A percentile compares a stretch with the other conserved stretches of the same genome.
phyloP scores from a whole-genome alignment of 2,329 filamentous ascomycete genomes.

The Ascochyta pisi region DNA sequence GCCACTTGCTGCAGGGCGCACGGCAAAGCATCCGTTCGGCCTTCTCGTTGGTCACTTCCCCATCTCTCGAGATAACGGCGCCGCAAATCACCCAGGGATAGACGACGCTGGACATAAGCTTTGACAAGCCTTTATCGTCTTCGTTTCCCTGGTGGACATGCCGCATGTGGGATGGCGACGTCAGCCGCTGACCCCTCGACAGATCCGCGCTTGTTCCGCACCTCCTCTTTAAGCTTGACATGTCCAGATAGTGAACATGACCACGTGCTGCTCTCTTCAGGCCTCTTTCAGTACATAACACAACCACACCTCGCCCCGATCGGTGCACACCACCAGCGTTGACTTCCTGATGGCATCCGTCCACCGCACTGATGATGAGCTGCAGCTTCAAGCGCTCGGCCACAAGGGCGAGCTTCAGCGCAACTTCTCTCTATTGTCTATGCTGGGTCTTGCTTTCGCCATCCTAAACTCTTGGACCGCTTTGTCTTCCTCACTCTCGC shows the following conservation, averaged over 20 bases:
- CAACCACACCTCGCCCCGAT: background rate
- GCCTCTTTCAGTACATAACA: background rate
- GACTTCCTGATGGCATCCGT: conserved; percentile 29
- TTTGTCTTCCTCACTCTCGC: conserved; percentile 63
- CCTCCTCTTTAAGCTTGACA: conserved; percentile 5
- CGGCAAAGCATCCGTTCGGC: background rate
- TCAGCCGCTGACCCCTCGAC: conserved; percentile 6
- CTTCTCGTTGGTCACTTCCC: conserved; percentile 6
- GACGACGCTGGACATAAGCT: conserved; percentile 12
- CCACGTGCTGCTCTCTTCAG: background rate
- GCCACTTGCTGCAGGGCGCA: background rate
- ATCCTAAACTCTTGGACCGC: conserved; percentile 71
- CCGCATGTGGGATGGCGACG: conserved; percentile 15
- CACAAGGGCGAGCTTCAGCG: conserved; percentile 65
- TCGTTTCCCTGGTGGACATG: conserved; percentile 14
- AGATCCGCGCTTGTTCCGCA: background rate
- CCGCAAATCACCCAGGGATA: conserved; percentile 3
- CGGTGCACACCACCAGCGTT: background rate
- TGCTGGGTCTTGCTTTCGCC: conserved; percentile 68
- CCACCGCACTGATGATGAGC: conserved; percentile 41
- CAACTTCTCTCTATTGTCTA: conserved; percentile 65
- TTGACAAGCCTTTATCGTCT: conserved; percentile 10
- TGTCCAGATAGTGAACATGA: background rate
- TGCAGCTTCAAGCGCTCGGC: conserved; percentile 54
- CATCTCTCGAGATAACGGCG: conserved; percentile 5